Evolutionary conservation across 2,329 filamentous ascomycete species (phyloP), one percentile per base, ranked within the genome.

Genomic region (Diaporthe caulivora): DNA sequence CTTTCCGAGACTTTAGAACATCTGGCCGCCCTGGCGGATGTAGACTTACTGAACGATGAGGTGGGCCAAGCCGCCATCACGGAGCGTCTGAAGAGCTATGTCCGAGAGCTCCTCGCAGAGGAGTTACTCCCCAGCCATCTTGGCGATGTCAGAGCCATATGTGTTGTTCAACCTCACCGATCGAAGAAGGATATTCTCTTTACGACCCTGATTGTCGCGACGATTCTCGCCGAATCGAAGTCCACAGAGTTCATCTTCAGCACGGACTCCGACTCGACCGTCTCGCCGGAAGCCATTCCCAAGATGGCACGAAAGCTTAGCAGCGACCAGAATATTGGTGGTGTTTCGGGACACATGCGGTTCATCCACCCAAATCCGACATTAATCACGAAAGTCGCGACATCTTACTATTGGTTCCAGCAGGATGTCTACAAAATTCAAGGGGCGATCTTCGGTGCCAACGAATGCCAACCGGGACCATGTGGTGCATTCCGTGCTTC

Each of bases 161-260:
- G 70, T 24, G 40, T 71, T 21, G 47, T 53, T 10, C 70, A 71
- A 15, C 57, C 70, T 7, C 70, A 71, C 21, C 29, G 57, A 6
- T 71, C 70, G 10, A 71, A 71, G n/a, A 64, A 71, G 47, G 70
- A 71, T 8, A 65, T 71, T 24, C 44, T 64, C 11, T 71, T 71
- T 18, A 71, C 55, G 1, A 37, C 70, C 6, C 37, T 64, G 7
- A 40, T 54, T 1, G 18, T 71, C 8, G 70, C 57, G 4, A 71
- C 57, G 2, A 24, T 54, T 8, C 21, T 71, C 2, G 31, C 70
- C 3, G 18, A 51, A 44, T 44, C 10, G 18, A n/a, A 53, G 18
- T 21, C 51, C n/a, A 29, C 18, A 31, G 29, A 71, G 8, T 29
- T 71, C 6, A 31, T 71, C 2, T 71, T 71, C 57, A 71, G 70